A percentile compares a stretch with the other conserved stretches of the same genome.
These are phyloP conservation scores for Lizonia empirigonia DNA, from an alignment of 2,329 filamentous ascomycete species.

Conservation along the genomic window DNA sequence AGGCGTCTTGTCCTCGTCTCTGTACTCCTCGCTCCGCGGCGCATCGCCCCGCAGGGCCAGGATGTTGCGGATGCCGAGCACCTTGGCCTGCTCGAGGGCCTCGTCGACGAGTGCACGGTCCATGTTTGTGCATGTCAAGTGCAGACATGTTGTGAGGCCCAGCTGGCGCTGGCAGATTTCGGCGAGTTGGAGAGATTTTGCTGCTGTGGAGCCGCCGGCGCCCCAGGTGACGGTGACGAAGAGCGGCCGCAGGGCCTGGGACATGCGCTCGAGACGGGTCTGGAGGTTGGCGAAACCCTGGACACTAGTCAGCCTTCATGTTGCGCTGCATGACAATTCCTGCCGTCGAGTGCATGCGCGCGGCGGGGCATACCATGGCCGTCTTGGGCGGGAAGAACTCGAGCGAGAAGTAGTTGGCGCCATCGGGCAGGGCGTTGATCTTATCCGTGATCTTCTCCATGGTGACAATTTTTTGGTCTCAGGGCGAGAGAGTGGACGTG, in stretches of 20 bases:
- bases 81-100: conserved; percentile 88
- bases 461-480: not conserved
- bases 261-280: conserved; percentile 92
- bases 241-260: conserved; percentile 83
- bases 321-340: not conserved
- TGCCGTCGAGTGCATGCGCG: conserved; percentile 6
- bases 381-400: conserved; percentile 99
- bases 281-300: conserved; percentile 90
- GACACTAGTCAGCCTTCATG: conserved; percentile 14
- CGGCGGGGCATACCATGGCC: conserved; percentile 66
- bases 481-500: conserved; percentile 5
- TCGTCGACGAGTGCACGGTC: conserved; percentile 83
- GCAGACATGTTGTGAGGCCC: conserved; percentile 90
- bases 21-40: conserved; percentile 86
- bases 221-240: conserved; percentile 99
- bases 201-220: conserved; percentile 87
- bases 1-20: conserved; percentile 66
- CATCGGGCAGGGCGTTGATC: conserved; percentile 83
- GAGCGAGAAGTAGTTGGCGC: conserved; percentile 88
- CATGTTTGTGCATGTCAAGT: conserved; percentile 99
- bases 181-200: conserved; percentile 90
- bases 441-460: conserved; percentile 84
- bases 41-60: conserved; percentile 90
- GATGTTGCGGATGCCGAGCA: conserved; percentile 89
- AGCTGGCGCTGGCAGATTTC: conserved; percentile 94